A percentile compares a stretch with the other conserved stretches of the same genome.
These are phyloP conservation scores for Saitozyma podzolica DNA, from an alignment of 768 basidiomycete species.

Conservation along the genomic window DNA sequence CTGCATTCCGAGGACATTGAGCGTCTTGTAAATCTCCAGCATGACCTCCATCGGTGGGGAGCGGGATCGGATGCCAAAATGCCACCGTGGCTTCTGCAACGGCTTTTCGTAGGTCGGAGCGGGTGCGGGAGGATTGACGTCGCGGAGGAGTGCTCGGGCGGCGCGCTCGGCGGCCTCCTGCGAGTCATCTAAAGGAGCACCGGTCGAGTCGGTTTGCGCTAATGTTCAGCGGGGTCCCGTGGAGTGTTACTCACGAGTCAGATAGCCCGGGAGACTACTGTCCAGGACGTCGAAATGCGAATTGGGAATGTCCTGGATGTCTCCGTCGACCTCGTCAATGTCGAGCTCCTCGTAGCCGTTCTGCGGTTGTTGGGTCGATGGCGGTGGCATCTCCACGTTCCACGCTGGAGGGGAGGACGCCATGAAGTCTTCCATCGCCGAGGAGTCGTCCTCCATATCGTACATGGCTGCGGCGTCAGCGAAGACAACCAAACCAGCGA, in stretches of 20 bases:
- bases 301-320: conserved; percentile 59
- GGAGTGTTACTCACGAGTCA: conserved; percentile 32
- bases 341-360: conserved; percentile 70
- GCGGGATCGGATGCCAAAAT: conserved; percentile 93
- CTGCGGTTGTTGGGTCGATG: conserved; percentile 19
- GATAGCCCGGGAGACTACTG: conserved; percentile 69
- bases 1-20: conserved; percentile 89
- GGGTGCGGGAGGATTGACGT: conserved; percentile 6
- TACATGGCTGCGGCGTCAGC: conserved; percentile 59
- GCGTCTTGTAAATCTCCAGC: conserved; percentile 93
- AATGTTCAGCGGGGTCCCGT: no score
- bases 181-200: conserved; percentile 7
- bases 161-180: conserved; percentile 47
- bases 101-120: conserved; percentile 56
- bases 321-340: conserved; percentile 65
- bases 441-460: conserved; percentile 61
- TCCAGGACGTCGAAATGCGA: conserved; percentile 85
- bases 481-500: conserved; percentile 51
- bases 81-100: conserved; percentile 81
- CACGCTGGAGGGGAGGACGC: conserved; percentile 53
- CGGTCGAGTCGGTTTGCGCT: background rate
- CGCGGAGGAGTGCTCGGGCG: conserved; percentile 38
- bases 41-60: conserved; percentile 97
- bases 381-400: conserved; percentile 48
- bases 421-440: conserved; percentile 56